Conservation (phyloP, 495 filamentous ascomycete species). For the Penicillium crystallinum region DNA sequence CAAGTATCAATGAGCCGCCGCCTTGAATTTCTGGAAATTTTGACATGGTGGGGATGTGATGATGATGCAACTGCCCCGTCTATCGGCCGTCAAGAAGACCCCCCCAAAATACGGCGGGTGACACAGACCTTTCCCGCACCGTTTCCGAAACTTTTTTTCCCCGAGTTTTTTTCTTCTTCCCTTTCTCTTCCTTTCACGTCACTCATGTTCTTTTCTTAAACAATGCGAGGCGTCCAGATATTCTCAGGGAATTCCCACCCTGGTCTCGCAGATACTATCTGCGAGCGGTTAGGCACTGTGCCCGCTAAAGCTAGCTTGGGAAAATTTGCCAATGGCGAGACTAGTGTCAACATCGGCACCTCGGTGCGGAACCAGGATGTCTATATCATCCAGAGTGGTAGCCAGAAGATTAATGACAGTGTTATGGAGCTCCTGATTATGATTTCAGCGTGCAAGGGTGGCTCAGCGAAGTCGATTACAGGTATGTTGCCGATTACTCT, state of each 20-base stretch:
- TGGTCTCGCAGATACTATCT: constrained; percentile 63
- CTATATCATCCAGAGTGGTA: constrained; percentile 97
- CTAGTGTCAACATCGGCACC: constrained; percentile 85
- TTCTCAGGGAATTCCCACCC: constrained; percentile 70
- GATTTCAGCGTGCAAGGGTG: constrained; percentile 97
- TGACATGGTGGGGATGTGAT: constrained; percentile 40
- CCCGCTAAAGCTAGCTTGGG: constrained; percentile 59
- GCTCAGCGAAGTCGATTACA: constrained; percentile 94
- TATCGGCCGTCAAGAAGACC: neutral
- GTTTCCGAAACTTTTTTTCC: constrained; percentile 15
- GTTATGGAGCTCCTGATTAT: constrained; percentile 99
- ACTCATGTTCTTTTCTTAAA: constrained; percentile 9
- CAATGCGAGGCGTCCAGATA: constrained; percentile 64
- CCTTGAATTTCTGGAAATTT: constrained; percentile 77
- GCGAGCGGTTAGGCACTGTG: constrained; percentile 62
- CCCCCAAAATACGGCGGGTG: constrained; percentile 16
- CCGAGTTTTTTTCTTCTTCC: constrained; percentile 13
- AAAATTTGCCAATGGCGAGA: constrained; percentile 89
- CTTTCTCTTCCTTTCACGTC: constrained; percentile 13
- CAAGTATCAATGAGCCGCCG: constrained; percentile 86
- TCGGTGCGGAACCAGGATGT: constrained; percentile 98
- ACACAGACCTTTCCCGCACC: constrained; percentile 12
- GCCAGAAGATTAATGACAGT: constrained; percentile 93
- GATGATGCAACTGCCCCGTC: neutral
- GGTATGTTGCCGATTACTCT: constrained; percentile 52